Base-by-base conservation (phyloP, 73 alveolate genomes). In the Uronychia setigera region DNA sequence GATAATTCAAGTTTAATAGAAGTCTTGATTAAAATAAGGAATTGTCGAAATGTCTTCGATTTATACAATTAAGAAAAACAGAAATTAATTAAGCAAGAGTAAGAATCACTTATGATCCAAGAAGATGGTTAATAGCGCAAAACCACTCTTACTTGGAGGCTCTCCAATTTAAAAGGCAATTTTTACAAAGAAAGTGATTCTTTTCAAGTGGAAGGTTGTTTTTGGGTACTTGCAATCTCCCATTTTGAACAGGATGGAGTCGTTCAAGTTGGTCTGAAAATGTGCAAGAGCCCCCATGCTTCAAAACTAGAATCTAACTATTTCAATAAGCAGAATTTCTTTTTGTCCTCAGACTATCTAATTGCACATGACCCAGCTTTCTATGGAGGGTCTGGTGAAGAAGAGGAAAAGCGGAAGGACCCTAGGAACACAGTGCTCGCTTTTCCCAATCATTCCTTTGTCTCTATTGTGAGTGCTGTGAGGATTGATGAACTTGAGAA, bases 141-240 rank as follows among this genome's bases (percentile, higher is more conserved):
- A 19, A 46, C 67, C 67, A 46, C 67, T 46, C 57, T 80, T 29
- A n/a, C 79, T 35, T 80, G 86, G 79, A 34, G 28, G 31, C 30
- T 80, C 29, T 26, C 27, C 1, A 80, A 57, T 26, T 25, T 80
- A 0, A 80, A 34, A 28, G 86, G 86, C 46, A 80, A 80, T 58
- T 80, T 34, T 29, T 80, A 46, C 58, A 80, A 80, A 58, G 86
- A 80, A 57, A 80, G 78, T 46, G 79, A 58, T 0, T 79, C 86
- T 34, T 80, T 80, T 32, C 29, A 14, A n/a, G 86, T 76, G 0
- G 86, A 80, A 28, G 79, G 58, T 9, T 80, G 86, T 28, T 35
- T n/a, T 58, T 80, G 86, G 86, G 46, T 57, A 9, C 30, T 80
- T 28, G 34, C 86, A 1, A 27, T 80, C 32, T 27, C 86, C 27